Evolutionary conservation across 805 yeast species (phyloP).

Genomic region (Pichia ethanolica): DNA sequence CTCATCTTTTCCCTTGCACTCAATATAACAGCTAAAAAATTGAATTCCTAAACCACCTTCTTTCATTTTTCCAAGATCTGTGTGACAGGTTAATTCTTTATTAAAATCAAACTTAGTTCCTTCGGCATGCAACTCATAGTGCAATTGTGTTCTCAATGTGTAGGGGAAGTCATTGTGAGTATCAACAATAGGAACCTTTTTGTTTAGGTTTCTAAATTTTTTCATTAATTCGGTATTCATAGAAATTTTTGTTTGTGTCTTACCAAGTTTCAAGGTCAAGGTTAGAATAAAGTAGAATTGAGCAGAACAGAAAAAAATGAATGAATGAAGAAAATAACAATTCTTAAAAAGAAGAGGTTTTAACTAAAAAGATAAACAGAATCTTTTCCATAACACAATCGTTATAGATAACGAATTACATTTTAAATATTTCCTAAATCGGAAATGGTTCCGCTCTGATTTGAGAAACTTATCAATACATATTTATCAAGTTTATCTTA

Average conservation of each 20-base stretch:
- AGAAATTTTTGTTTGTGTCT: background rate
- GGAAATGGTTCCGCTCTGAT: no score
- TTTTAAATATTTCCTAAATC: no score
- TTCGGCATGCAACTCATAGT: conserved; percentile 24
- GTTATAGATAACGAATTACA: no score
- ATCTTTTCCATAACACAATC: no score
- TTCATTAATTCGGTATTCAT: background rate
- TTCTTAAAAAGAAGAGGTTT: no score
- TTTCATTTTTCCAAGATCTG: conserved; percentile 35
- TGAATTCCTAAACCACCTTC: conserved; percentile 42
- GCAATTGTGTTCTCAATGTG: conserved; percentile 36
- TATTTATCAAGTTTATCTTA: no score
- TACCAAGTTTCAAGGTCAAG: background rate
- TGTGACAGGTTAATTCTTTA: conserved; percentile 33
- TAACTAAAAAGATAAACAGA: no score
- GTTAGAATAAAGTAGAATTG: no score
- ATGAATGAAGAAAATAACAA: no score
- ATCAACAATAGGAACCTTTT: conserved; percentile 35
- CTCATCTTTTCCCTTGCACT: conserved; percentile 33
- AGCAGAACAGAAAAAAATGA: no score
- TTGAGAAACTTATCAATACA: no score
- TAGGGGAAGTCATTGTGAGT: conserved; percentile 50
- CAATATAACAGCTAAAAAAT: conserved; percentile 43
- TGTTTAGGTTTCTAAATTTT: background rate
- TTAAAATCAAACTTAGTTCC: conserved; percentile 27